phyloP scores from a whole-genome alignment of 305 asterid species.

The Solanum hybrid region DNA sequence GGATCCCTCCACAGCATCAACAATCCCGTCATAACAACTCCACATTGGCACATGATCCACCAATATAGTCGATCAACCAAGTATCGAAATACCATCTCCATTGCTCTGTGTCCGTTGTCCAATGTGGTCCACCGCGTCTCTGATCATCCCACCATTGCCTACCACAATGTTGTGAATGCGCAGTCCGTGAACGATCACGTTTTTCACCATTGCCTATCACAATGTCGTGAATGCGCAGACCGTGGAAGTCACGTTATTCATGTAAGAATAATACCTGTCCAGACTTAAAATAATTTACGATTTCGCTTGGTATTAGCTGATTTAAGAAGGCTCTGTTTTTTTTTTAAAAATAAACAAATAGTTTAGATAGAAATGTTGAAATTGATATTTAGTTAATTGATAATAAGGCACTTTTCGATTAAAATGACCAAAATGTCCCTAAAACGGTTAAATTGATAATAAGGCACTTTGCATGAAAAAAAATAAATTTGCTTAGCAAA shows the following conservation, averaged over 20 bases:
- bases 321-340: not conserved
- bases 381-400: not conserved
- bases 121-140: conserved; percentile 36
- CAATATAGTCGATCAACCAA: conserved; percentile 45
- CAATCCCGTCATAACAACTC: conserved; percentile 39
- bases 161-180: conserved; percentile 29
- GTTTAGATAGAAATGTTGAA: not conserved
- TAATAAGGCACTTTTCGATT: not conserved
- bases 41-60: conserved; percentile 60
- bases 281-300: not conserved
- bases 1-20: conserved; percentile 45
- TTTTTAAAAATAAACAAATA: not conserved
- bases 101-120: conserved; percentile 42
- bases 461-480: not conserved
- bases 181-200: conserved; percentile 52
- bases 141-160: conserved; percentile 40
- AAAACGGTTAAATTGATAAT: not conserved
- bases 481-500: not conserved
- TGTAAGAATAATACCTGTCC: conserved; percentile 29
- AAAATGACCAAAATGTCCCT: not conserved
- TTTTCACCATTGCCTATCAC: conserved; percentile 25
- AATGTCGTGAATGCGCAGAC: conserved; percentile 36
- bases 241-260: conserved; percentile 53
- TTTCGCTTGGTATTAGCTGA: not conserved
- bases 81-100: conserved; percentile 54